Base-by-base conservation (phyloP, 805 yeast species). In the Kockiozyma suomiensis region DNA sequence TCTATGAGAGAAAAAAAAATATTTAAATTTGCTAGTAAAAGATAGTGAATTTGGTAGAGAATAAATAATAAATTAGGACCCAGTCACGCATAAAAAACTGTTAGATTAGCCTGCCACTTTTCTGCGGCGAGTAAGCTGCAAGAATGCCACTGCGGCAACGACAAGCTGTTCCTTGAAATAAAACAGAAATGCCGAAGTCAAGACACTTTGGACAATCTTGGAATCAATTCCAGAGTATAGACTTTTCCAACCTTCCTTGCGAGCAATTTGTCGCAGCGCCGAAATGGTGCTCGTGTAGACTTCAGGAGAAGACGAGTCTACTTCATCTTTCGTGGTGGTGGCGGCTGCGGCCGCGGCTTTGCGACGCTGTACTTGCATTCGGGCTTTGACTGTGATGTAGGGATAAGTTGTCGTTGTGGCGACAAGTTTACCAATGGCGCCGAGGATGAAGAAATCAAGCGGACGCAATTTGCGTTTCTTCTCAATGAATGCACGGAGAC, bases 371-470 rank as follows among this genome's bases (percentile, higher is more conserved):
- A 61, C 76, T 75, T 91, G 97, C 88, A 90, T 85, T 72, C 97
- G 86, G 4, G 96, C 79, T 75, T 93, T 89, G 70, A 92, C 76
- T 3, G 97, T 92, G 70, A 91, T 86, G 74, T 90, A 90, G 2
- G 98, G 98, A 73, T 92, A 92, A 0, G 98, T 92, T 58, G 85
- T 80, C 26, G 87, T 80, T 12, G 97, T 92, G n/a, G 97, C 96
- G 58, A 88, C 79, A 66, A 92, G 79, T 75, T 92, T 92, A 26
- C 97, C 96, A 45, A 92, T 72, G 1, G 97, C 97, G 26, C 98
- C 98, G 60, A 91, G 78, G 64, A 88, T 74, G 70, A 92, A 88
- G 3, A 96, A 96, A 74, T 90, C 90, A 33, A 80, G 66, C 2
- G 97, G 84, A 4, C 87, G 82, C 54, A 75, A 72, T 54, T 85